phyloP scores from a whole-genome alignment of 2,329 filamentous ascomycete genomes.

The Plectosphaerella plurivora region DNA sequence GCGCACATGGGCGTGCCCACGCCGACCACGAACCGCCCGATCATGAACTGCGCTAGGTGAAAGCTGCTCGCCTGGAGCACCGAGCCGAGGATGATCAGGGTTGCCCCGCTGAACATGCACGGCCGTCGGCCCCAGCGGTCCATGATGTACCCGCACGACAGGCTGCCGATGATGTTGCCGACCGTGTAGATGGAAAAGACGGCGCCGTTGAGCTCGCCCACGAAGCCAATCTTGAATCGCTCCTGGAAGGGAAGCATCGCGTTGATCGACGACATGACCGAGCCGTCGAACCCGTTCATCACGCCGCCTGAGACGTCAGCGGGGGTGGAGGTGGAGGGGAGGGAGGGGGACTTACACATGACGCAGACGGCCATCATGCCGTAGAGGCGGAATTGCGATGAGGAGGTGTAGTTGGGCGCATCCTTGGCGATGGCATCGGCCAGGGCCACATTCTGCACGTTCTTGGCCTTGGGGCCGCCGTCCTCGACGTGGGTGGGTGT shows the following conservation, averaged over 20 bases:
- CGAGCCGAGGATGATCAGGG: slow-evolving; percentile 10
- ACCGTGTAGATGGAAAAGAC: slow-evolving; percentile 13
- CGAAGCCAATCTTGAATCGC: slow-evolving; percentile 11
- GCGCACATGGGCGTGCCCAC: slow-evolving; percentile 10
- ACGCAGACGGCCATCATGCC: slow-evolving; percentile 15
- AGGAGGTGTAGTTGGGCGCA: slow-evolving; percentile 9
- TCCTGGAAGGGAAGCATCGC: slow-evolving; percentile 13
- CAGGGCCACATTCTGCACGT: slow-evolving; percentile 13
- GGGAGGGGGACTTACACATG: background rate
- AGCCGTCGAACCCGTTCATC: slow-evolving; percentile 12
- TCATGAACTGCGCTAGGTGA: slow-evolving; percentile 12
- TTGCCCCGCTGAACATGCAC: slow-evolving; percentile 12
- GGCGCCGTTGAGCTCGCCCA: slow-evolving; percentile 8
- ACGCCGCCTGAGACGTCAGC: background rate
- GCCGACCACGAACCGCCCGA: slow-evolving; percentile 12
- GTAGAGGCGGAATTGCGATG: slow-evolving; percentile 10
- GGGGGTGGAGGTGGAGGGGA: no score
- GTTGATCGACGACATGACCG: slow-evolving; percentile 13
- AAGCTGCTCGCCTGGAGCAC: slow-evolving; percentile 12
- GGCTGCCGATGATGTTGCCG: slow-evolving; percentile 10
- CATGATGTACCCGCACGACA: slow-evolving; percentile 14
- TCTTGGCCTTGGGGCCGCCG: slow-evolving; percentile 3
- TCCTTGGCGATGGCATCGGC: slow-evolving; percentile 15
- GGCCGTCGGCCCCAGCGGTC: slow-evolving; percentile 13
- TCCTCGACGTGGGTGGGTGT: no score